These are phyloP conservation scores for Sclerotinia glacialis DNA, from an alignment of 2,329 filamentous ascomycete genomes.

Conservation along the genomic window DNA sequence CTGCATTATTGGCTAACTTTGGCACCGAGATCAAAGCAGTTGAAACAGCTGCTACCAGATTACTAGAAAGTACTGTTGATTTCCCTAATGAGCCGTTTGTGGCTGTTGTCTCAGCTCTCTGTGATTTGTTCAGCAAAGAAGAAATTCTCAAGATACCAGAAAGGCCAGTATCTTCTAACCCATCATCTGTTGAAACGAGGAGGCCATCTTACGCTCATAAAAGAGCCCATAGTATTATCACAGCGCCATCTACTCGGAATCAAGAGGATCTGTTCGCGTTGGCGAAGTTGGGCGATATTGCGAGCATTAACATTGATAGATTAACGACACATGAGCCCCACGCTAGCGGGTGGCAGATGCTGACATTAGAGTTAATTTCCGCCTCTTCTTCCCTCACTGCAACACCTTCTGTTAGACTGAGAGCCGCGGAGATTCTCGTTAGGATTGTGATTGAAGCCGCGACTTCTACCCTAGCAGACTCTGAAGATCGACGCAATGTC, in stretches of 20 bases:
- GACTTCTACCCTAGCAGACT: slow-evolving; percentile 52
- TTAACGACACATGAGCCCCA: slow-evolving; percentile 65
- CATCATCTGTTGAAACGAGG: slow-evolving; percentile 29
- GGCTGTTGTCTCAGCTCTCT: slow-evolving; percentile 72
- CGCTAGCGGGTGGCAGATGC: slow-evolving; percentile 71
- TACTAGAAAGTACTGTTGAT: slow-evolving; percentile 89
- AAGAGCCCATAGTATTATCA: slow-evolving; percentile 47
- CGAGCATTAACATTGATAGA: slow-evolving; percentile 71
- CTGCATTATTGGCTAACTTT: slow-evolving; percentile 61
- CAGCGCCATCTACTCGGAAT: slow-evolving; percentile 49
- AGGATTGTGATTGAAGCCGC: slow-evolving; percentile 57
- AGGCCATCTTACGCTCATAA: slow-evolving; percentile 38
- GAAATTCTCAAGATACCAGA: slow-evolving; percentile 27
- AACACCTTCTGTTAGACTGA: slow-evolving; percentile 52
- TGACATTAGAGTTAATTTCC: slow-evolving; percentile 56
- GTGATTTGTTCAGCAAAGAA: slow-evolving; percentile 59
- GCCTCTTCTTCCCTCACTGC: slow-evolving; percentile 49
- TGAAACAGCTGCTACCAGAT: slow-evolving; percentile 77
- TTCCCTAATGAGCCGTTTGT: slow-evolving; percentile 82
- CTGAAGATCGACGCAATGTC: slow-evolving; percentile 51
- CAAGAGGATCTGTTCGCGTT: slow-evolving; percentile 67
- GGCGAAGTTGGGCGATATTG: slow-evolving; percentile 70
- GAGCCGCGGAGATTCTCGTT: slow-evolving; percentile 64
- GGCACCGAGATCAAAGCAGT: slow-evolving; percentile 81
- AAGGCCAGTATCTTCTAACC: slow-evolving; percentile 32